A percentile compares a stretch with the other conserved stretches of the same genome.
These are phyloP conservation scores for Candida odintsovae DNA, from an alignment of 805 yeast species.

Conservation along the genomic window DNA sequence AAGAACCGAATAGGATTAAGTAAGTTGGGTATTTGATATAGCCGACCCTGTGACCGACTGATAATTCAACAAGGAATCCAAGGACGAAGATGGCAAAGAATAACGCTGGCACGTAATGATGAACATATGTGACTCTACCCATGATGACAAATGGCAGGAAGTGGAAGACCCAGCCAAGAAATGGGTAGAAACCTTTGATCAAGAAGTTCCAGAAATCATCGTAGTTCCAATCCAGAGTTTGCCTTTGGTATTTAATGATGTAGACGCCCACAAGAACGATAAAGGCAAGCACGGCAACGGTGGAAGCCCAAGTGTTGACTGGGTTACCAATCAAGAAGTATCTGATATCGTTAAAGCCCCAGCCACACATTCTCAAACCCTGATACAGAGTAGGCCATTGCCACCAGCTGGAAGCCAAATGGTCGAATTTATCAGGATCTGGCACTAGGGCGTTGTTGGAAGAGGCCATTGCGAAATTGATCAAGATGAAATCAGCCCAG, in stretches of 20 bases:
- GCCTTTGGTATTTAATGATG: slow-evolving; percentile 67
- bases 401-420: slow-evolving; percentile 70
- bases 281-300: slow-evolving; percentile 48
- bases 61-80: slow-evolving; percentile 27
- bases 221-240: slow-evolving; percentile 40
- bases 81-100: slow-evolving; percentile 83
- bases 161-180: slow-evolving; percentile 87
- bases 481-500: slow-evolving; percentile 65
- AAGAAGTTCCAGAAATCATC: slow-evolving; percentile 35
- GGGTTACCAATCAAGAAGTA: slow-evolving; percentile 73
- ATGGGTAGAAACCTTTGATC: slow-evolving; percentile 76
- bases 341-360: slow-evolving; percentile 51
- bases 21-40: slow-evolving; percentile 33
- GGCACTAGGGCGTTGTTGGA: slow-evolving; percentile 78
- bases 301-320: slow-evolving; percentile 69
- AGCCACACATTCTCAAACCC: slow-evolving; percentile 73
- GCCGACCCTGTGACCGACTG: slow-evolving; percentile 17
- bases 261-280: slow-evolving; percentile 33
- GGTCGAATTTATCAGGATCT: slow-evolving; percentile 66
- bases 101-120: slow-evolving; percentile 92
- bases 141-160: slow-evolving; percentile 82
- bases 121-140: slow-evolving; percentile 97
- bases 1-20: slow-evolving; percentile 38
- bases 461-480: slow-evolving; percentile 83
- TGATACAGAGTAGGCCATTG: slow-evolving; percentile 76